A percentile compares a stretch with the other conserved stretches of the same genome.
Evolutionary conservation across 2,329 filamentous ascomycete genomes (phyloP).

Genomic region (Drechslerella coelobrocha): DNA sequence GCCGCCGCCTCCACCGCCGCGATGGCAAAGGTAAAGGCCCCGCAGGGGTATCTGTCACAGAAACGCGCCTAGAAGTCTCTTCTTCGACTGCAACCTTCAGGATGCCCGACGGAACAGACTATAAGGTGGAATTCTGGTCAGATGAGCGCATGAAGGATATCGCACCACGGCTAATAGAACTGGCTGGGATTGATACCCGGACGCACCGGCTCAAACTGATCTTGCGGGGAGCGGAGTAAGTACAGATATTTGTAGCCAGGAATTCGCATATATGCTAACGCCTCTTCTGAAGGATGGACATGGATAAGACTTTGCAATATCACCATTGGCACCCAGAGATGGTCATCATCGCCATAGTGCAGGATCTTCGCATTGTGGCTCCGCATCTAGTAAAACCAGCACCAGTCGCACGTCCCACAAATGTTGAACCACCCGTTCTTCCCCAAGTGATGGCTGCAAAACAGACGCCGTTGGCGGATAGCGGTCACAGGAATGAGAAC

Average conservation of each 20-base stretch:
- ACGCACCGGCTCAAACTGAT: constrained; percentile 7
- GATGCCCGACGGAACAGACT: neutral
- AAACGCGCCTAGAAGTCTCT: neutral
- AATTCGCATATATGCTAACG: neutral
- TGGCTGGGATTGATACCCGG: constrained; percentile 1
- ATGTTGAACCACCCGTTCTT: neutral
- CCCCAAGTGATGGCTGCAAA: neutral
- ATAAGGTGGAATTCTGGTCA: constrained; percentile 14
- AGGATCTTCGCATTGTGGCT: neutral
- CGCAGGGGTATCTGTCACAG: neutral
- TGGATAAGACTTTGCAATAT: neutral
- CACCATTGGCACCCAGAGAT: neutral
- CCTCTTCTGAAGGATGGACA: neutral
- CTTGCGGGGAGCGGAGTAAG: constrained; percentile 25
- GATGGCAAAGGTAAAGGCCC: constrained; percentile 6
- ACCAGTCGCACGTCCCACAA: neutral
- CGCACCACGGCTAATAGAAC: neutral
- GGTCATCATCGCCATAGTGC: neutral
- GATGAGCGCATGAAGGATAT: constrained; percentile 24
- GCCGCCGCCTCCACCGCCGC: constrained; percentile 2
- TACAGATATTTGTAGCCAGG: neutral
- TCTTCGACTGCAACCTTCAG: constrained; percentile 8
- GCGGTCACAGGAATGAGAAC: constrained; percentile 11
- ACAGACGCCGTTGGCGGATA: too few relatives aligned
- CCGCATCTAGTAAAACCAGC: neutral